Conservation (phyloP, 148 eudicot genomes). For the Dysphania ambrosioides region DNA sequence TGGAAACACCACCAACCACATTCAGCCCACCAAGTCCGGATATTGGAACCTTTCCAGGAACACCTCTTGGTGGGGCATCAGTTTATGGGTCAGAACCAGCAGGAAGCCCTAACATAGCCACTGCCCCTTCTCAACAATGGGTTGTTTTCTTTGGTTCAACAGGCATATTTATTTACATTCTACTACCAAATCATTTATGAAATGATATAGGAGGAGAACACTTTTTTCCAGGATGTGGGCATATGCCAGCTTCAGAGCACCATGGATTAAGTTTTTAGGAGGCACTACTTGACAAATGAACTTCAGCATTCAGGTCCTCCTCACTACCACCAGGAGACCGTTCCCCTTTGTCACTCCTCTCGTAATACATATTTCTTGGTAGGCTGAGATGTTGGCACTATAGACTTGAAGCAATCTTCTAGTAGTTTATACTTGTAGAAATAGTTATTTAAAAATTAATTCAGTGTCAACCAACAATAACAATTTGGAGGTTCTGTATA, state of each 20-base stretch:
- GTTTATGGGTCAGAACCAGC: constrained; percentile 59
- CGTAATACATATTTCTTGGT: constrained; percentile 27
- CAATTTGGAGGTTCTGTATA: constrained; percentile 16
- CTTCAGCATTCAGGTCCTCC: constrained; percentile 23
- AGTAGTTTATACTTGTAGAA: constrained; percentile 28
- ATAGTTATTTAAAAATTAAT: constrained; percentile 1
- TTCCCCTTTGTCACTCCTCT: constrained; percentile 29
- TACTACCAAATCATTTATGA: constrained; percentile 41
- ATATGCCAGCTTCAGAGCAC: constrained; percentile 26
- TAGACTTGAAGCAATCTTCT: constrained; percentile 24
- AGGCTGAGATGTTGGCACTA: constrained; percentile 24
- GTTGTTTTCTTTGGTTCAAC: constrained; percentile 39
- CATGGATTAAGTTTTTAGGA: constrained; percentile 25
- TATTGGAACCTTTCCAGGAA: constrained; percentile 23
- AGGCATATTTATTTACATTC: constrained; percentile 37
- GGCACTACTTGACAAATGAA: constrained; percentile 26
- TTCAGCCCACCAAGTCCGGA: constrained; percentile 35
- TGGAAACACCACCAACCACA: constrained; percentile 47
- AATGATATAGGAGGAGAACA: constrained; percentile 21
- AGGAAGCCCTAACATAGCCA: constrained; percentile 63
- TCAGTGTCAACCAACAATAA: constrained; percentile 16
- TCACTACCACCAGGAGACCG: constrained; percentile 25
- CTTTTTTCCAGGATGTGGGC: constrained; percentile 31
- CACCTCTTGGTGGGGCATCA: constrained; percentile 39
- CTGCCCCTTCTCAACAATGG: constrained; percentile 30